These are phyloP conservation scores for Auriculariales sp. DNA, from an alignment of 768 basidiomycete species.

Conservation along the genomic window DNA sequence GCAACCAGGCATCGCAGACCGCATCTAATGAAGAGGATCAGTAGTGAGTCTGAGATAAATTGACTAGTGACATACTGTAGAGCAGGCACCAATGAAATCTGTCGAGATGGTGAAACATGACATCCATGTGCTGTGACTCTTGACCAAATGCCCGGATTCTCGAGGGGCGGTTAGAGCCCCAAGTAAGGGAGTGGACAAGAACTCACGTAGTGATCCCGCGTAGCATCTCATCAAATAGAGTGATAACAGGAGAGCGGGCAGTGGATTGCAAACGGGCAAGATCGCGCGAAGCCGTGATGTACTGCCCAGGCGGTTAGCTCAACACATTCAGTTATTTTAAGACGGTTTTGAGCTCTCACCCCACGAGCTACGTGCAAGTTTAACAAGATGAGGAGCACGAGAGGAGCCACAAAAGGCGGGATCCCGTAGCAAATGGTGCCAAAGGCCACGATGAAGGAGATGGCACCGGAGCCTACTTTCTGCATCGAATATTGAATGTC, in stretches of 20 bases:
- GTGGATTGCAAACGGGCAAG: neutral
- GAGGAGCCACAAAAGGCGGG: neutral
- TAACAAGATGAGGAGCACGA: neutral
- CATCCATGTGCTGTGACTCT: neutral
- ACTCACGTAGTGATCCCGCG: neutral
- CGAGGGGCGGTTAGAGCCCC: neutral
- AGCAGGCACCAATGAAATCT: neutral
- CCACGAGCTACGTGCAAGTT: neutral
- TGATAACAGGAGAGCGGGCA: too few species aligned
- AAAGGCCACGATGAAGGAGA: neutral
- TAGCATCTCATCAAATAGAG: neutral
- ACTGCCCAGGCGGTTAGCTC: neutral
- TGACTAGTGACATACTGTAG: neutral
- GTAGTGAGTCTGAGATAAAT: neutral
- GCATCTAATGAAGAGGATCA: neutral
- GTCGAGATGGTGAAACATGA: neutral
- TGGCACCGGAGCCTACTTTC: neutral
- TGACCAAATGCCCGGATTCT: neutral
- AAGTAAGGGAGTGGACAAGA: neutral
- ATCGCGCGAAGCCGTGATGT: neutral
- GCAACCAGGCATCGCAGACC: neutral
- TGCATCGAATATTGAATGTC: neutral
- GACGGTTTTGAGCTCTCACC: neutral
- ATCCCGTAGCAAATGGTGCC: neutral
- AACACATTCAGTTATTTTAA: neutral